Percentiles rank a stretch among this genome's conserved stretches.
phyloP scores from a whole-genome alignment of 441 rosid genomes.

The California macrophylla region DNA sequence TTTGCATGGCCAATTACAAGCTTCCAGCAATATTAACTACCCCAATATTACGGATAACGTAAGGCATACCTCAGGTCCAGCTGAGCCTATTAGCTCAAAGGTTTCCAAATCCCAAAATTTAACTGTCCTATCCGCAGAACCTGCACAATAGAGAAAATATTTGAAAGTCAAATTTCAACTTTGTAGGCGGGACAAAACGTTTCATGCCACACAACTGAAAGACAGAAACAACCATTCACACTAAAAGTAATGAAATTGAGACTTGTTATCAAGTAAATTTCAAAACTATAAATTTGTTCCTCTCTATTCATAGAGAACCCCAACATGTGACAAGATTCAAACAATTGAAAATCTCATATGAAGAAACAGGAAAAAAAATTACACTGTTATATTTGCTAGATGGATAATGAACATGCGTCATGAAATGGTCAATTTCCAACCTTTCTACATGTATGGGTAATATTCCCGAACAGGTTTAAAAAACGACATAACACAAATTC shows the following conservation, averaged over 20 bases:
- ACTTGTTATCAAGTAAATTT: not conserved
- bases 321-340: not conserved
- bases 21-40: conserved; percentile 2
- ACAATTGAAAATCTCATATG: not conserved
- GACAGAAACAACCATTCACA: not conserved
- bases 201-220: not conserved
- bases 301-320: not conserved
- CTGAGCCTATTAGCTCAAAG: conserved; percentile 88
- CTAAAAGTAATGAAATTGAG: not conserved
- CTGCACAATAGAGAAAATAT: conserved; percentile 29
- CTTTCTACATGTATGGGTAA: not conserved
- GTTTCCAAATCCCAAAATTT: conserved; percentile 99
- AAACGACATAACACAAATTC: not conserved
- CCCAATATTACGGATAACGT: conserved; percentile 5
- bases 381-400: not conserved
- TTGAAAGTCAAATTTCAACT: conserved; percentile 2
- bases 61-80: conserved; percentile 74
- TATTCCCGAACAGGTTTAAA: not conserved
- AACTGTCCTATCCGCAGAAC: conserved; percentile 96
- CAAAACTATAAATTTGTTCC: not conserved
- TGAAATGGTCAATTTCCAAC: not conserved
- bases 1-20: conserved; percentile 1
- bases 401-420: not conserved
- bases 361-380: not conserved
- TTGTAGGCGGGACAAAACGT: not conserved